Base-by-base conservation (phyloP, 768 basidiomycete genomes). In the Austroboletus eburneus region DNA sequence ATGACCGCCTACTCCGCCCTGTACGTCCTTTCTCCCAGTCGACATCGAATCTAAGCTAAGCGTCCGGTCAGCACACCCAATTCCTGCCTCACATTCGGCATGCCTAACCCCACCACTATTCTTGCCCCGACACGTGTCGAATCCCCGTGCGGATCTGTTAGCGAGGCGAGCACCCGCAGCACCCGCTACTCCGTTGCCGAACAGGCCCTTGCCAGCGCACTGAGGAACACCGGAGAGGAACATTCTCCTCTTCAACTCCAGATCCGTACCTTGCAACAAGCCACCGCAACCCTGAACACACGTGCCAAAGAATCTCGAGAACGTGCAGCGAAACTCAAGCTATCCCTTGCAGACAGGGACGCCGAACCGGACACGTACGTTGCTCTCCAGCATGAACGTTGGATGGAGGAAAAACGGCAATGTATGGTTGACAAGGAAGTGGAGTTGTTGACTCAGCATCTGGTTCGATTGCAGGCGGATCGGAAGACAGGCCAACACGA, bases 321-420 rank as follows among this genome's bases (percentile, higher is more conserved):
- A 41, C 66, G 69, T 46, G 66, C 70, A 6, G 66, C 64, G 37
- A 70, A 66, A 45, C 63, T 79, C 27, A 70, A 71, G 13, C 53
- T 54, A 17, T 50, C 69, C 35, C 65, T 78, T 16, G 54, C 62
- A 1, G 67, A 72, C 41, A 65, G 72, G 42, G 67, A 66, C 37
- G 50, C 64, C 5, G 72, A 76, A 8, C 72, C 73, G 1, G 56
- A 49, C 6, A 52, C 52, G 16, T 74, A 70, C 47, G 59, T 63
- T 46, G 49, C 68, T 9, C 60, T 76, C 33, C 71, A 77, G 48
- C 69, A 68, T 1, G 69, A 77, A 40, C 70, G 75, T 24, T 79
- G 77, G 78, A 65, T 72, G 62, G 73, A 75, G 49, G 79, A 81
- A 52, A 70, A 69, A 50, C 65, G 71, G 46, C 69, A 70, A 44